Evolutionary conservation across 2,329 filamentous ascomycete genomes (phyloP), one percentile per base, ranked within the genome.

Genomic region (Pseudocercospora fijiensis): DNA sequence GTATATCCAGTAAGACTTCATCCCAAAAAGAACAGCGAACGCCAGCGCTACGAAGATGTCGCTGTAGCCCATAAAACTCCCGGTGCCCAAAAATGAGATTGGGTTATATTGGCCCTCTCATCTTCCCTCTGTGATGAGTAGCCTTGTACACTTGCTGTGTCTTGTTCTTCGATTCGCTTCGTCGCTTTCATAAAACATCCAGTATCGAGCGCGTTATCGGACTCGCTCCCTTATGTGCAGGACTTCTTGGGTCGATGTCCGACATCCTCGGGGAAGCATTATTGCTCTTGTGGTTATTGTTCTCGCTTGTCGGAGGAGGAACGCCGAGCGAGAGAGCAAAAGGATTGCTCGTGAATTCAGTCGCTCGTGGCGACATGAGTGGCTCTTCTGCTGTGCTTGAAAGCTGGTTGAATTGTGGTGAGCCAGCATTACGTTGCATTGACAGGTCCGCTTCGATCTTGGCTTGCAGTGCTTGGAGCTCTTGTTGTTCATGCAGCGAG

Each of bases 131-230:
- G 28, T 56, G 53, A 56, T 37, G 53, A 24, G 28, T 33, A 33
- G 28, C 60, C 56, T 65, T 28, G 49, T 62, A 59, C 59, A 58
- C 59, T 65, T 58, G 9, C 63, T 65, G 56, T 62, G 43, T 53
- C 27, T 61, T 30, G 33, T 22, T 43, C 18, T 24, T 43, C 30
- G 4, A 41, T 33, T 22, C 30, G 49, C 52, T 57, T 33, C 28
- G 53, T 28, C n/a, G n/a, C n/a, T n/a, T 41, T 83, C 82, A 92
- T 76, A 93, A 80, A 58, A 92, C 81, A 72, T 92, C 90, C 74
- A 91, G 88, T 71, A 94, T 94, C 63, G 88, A 92, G 62, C 90
- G 83, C 58, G 88, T 86, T 65, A 94, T 92, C 2, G 90, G 89
- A 63, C 86, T 87, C 74, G 90, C 88, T 43, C 90, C 90, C 71